Percentiles rank a stretch among this genome's conserved stretches.
Evolutionary conservation across 768 basidiomycete genomes (phyloP).

Genomic region (Suillus cothurnatus): DNA sequence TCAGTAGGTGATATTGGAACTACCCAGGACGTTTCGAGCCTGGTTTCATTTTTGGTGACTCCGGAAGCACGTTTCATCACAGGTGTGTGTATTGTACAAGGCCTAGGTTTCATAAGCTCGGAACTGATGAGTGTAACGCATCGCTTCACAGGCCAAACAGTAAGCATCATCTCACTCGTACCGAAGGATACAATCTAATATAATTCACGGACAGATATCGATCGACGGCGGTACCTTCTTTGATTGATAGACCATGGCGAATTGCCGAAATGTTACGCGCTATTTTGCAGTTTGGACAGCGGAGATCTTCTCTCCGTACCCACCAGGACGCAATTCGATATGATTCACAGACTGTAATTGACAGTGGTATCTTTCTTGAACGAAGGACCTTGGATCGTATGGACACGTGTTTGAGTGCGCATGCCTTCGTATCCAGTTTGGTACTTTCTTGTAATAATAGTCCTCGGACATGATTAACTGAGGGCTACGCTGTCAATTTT

Average conservation of each 20-base stretch:
- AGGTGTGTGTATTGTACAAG: constrained; percentile 27
- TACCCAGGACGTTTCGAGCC: constrained; percentile 35
- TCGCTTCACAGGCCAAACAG: constrained; percentile 26
- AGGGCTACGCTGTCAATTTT: too few species aligned
- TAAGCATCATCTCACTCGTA: constrained; percentile 11
- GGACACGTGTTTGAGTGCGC: too few species aligned
- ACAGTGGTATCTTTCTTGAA: too few species aligned
- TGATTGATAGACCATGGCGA: constrained; percentile 17
- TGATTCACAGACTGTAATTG: too few species aligned
- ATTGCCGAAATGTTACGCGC: too few species aligned
- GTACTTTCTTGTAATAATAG: too few species aligned
- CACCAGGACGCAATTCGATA: too few species aligned
- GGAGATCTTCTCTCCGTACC: too few species aligned
- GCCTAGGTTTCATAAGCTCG: not conserved
- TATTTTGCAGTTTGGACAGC: too few species aligned
- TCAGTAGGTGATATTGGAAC: constrained; percentile 26
- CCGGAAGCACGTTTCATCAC: constrained; percentile 37
- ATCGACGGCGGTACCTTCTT: constrained; percentile 29
- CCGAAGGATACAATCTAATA: not conserved
- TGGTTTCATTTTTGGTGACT: constrained; percentile 40
- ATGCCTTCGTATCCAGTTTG: too few species aligned
- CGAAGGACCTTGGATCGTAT: too few species aligned
- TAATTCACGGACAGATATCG: constrained; percentile 16
- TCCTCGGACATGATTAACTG: too few species aligned
- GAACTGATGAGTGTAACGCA: not conserved